These are phyloP conservation scores for Acarospora socialis DNA, from an alignment of 2,329 filamentous ascomycete genomes.

Conservation along the genomic window DNA sequence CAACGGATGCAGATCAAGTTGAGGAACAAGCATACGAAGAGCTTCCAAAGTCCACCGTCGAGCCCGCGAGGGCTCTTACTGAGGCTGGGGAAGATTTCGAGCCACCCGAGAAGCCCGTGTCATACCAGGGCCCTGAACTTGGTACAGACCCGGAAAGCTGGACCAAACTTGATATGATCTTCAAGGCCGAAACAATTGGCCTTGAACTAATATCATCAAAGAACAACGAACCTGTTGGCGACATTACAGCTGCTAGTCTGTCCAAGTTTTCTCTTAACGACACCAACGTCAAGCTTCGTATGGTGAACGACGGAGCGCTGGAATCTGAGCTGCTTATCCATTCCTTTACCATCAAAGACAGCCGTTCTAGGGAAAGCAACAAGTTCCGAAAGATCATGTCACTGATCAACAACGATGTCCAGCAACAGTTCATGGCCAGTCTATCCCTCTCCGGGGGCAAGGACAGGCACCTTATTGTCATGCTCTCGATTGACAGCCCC, in stretches of 20 bases:
- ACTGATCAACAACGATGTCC: constrained; percentile 79
- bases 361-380: constrained; percentile 74
- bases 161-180: constrained; percentile 87
- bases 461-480: constrained; percentile 70
- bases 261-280: constrained; percentile 91
- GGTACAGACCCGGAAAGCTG: constrained; percentile 56
- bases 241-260: constrained; percentile 64
- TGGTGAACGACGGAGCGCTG: constrained; percentile 81
- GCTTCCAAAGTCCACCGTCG: constrained; percentile 43
- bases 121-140: constrained; percentile 56
- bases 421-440: constrained; percentile 95
- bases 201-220: constrained; percentile 72
- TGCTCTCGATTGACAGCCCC: constrained; percentile 89
- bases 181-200: constrained; percentile 75
- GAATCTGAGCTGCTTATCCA: constrained; percentile 89
- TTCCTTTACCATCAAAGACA: constrained; percentile 90
- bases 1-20: constrained; percentile 54
- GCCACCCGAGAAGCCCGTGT: constrained; percentile 27
- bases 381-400: constrained; percentile 99
- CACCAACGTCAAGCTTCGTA: constrained; percentile 78
- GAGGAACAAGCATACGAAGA: constrained; percentile 64
- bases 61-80: constrained; percentile 30
- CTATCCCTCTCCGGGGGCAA: constrained; percentile 79
- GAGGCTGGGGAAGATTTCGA: constrained; percentile 12
- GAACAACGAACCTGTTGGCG: constrained; percentile 62